phyloP scores from a whole-genome alignment of 805 yeast genomes.

The Lipomyces oligophaga region DNA sequence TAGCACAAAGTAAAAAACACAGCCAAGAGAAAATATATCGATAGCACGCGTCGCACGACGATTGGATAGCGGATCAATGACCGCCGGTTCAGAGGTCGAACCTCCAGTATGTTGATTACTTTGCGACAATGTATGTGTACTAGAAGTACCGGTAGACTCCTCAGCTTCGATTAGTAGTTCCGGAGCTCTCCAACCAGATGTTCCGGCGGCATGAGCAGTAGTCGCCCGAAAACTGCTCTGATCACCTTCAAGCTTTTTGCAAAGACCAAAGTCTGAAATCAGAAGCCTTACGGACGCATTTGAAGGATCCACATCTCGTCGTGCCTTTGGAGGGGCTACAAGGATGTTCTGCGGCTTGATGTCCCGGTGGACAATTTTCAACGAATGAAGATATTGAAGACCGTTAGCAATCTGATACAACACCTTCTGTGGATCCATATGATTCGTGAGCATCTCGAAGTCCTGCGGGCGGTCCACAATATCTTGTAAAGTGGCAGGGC shows the following conservation, averaged over 20 bases:
- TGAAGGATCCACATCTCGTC: slow-evolving; percentile 1
- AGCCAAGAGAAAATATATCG: slow-evolving; percentile 91
- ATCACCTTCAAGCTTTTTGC: slow-evolving; percentile 85
- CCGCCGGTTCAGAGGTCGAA: slow-evolving; percentile 37
- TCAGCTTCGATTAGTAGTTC: slow-evolving; percentile 55
- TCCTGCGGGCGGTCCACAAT: slow-evolving; percentile 55
- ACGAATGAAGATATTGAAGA: slow-evolving; percentile 75
- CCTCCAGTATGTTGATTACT: slow-evolving; percentile 10
- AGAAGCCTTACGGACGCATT: slow-evolving; percentile 58
- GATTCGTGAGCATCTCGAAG: slow-evolving; percentile 40
- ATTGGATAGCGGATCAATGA: slow-evolving; percentile 41
- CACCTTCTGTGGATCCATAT: slow-evolving; percentile 51
- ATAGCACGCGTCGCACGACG: slow-evolving; percentile 80
- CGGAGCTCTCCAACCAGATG: slow-evolving; percentile 98
- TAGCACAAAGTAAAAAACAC: slow-evolving; percentile 83
- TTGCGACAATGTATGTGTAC: slow-evolving; percentile 5
- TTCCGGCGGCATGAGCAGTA: slow-evolving; percentile 90
- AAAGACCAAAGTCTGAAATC: slow-evolving; percentile 93
- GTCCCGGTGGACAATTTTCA: slow-evolving; percentile 92
- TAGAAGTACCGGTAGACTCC: slow-evolving; percentile 5
- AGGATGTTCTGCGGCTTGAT: slow-evolving; percentile 90
- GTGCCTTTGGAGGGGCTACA: slow-evolving; percentile 63
- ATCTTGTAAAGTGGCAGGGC: slow-evolving; percentile 85
- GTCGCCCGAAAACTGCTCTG: slow-evolving; percentile 93
- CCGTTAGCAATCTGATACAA: slow-evolving; percentile 80